phyloP scores from a whole-genome alignment of 129 eudicot species.

The Rutidosis leptorrhynchoides region DNA sequence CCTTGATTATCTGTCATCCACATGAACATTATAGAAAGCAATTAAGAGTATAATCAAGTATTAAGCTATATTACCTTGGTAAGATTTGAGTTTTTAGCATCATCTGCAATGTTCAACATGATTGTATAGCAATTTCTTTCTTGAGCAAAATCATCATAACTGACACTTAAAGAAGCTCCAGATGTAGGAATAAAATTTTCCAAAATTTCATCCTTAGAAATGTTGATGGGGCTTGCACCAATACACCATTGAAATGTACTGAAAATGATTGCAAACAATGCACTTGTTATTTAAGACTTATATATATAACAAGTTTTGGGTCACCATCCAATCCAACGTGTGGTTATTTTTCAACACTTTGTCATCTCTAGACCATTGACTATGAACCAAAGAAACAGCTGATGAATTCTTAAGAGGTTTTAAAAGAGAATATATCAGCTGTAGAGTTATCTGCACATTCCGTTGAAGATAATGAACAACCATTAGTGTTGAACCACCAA shows the following conservation, averaged over 20 bases:
- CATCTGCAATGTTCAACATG: constrained; percentile 90
- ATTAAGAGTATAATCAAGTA: background rate
- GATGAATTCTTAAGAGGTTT: constrained; percentile 34
- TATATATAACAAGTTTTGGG: background rate
- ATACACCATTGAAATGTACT: constrained; percentile 12
- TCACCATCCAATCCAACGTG: constrained; percentile 32
- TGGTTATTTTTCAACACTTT: constrained; percentile 22
- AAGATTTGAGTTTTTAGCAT: constrained; percentile 54
- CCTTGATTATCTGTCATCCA: constrained; percentile 56
- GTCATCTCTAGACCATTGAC: constrained; percentile 32
- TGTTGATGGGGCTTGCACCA: too few species aligned
- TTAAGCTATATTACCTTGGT: constrained; percentile 54
- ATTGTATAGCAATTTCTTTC: constrained; percentile 36
- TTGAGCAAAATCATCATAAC: constrained; percentile 20
- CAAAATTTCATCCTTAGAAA: constrained; percentile 17
- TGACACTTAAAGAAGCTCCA: constrained; percentile 18
- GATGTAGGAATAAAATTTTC: constrained; percentile 21
- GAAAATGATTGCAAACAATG: background rate
- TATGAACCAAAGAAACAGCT: constrained; percentile 17
- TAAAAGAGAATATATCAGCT: constrained; percentile 28
- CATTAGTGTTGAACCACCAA: constrained; percentile 91
- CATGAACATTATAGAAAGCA: constrained; percentile 16
- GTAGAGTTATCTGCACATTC: constrained; percentile 32
- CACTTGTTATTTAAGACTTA: background rate
- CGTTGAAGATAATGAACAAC: constrained; percentile 53